phyloP scores from a whole-genome alignment of 1,284 basidiomycete genomes.

The Sparassis latifolia region DNA sequence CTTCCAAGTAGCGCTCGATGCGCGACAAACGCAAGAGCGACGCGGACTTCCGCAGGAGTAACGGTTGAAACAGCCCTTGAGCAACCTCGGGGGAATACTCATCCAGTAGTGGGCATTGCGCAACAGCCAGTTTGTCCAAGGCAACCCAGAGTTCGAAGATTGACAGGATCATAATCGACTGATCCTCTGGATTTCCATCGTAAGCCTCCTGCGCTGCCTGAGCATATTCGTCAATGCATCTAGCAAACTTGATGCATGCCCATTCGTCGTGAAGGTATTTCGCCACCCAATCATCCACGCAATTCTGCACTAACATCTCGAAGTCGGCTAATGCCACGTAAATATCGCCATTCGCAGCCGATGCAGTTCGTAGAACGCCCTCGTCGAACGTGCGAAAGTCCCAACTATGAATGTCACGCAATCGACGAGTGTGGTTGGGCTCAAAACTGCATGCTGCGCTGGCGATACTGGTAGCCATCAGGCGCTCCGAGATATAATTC shows the following conservation, averaged over 20 bases:
- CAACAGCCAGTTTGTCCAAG: constrained; percentile 25
- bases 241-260: background rate
- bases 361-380: background rate
- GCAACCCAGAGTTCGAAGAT: too few relatives aligned
- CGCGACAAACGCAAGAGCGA: constrained; percentile 22
- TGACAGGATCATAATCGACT: too few relatives aligned
- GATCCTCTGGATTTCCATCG: too few relatives aligned
- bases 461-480: background rate
- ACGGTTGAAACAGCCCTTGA: constrained; percentile 25
- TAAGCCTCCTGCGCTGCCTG: too few relatives aligned
- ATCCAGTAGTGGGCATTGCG: constrained; percentile 28
- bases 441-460: background rate
- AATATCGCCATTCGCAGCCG: background rate
- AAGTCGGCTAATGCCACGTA: background rate
- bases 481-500: background rate
- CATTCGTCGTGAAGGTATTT: background rate
- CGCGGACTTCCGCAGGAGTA: constrained; percentile 30
- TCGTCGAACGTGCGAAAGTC: background rate
- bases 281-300: background rate
- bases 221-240: too few relatives aligned
- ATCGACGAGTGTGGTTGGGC: constrained; percentile 13
- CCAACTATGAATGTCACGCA: background rate
- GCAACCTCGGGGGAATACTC: constrained; percentile 42
- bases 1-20: constrained; percentile 25
- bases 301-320: background rate